Percentiles rank a stretch among this genome's conserved stretches.
Evolutionary conservation across 2,329 filamentous ascomycete genomes (phyloP).

Genomic region (Keithomyces neogunnii): DNA sequence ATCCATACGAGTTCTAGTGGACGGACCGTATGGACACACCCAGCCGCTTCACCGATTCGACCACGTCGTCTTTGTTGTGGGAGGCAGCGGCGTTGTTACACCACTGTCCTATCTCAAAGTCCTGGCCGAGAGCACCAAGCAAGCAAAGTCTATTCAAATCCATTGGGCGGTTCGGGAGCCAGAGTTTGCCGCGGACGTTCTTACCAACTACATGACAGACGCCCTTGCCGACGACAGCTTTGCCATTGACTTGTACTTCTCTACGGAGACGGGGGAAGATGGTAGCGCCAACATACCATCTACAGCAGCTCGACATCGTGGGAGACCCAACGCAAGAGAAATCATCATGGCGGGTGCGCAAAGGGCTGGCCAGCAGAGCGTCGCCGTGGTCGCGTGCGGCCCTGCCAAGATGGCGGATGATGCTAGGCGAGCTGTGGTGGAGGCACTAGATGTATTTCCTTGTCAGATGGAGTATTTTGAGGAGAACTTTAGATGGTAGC

Average conservation of each 20-base stretch:
- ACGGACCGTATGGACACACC: constrained; percentile 36
- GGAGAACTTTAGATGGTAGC: constrained; percentile 11
- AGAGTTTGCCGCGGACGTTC: constrained; percentile 25
- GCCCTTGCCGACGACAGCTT: constrained; percentile 20
- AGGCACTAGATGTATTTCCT: constrained; percentile 17
- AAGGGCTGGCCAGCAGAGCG: constrained; percentile 12
- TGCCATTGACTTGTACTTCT: constrained; percentile 28
- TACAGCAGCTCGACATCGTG: constrained; percentile 11
- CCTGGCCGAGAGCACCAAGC: constrained; percentile 13
- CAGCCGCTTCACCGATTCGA: constrained; percentile 28
- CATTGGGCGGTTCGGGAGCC: constrained; percentile 36
- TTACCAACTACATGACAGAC: constrained; percentile 23
- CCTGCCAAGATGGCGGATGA: constrained; percentile 37
- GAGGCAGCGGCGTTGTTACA: constrained; percentile 36
- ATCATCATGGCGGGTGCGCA: constrained; percentile 21
- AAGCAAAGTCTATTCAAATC: constrained; percentile 21
- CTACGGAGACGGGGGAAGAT: constrained; percentile 10
- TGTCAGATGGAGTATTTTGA: constrained; percentile 11
- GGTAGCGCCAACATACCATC: constrained; percentile 9
- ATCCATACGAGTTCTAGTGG: constrained; percentile 28
- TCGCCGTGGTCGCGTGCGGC: constrained; percentile 36
- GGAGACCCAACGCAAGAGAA: constrained; percentile 23
- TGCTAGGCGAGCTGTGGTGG: constrained; percentile 26
- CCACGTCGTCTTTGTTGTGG: constrained; percentile 33
- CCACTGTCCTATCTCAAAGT: constrained; percentile 28